phyloP scores from a whole-genome alignment of 257 asterid species.

The Haberlea rhodopensis region DNA sequence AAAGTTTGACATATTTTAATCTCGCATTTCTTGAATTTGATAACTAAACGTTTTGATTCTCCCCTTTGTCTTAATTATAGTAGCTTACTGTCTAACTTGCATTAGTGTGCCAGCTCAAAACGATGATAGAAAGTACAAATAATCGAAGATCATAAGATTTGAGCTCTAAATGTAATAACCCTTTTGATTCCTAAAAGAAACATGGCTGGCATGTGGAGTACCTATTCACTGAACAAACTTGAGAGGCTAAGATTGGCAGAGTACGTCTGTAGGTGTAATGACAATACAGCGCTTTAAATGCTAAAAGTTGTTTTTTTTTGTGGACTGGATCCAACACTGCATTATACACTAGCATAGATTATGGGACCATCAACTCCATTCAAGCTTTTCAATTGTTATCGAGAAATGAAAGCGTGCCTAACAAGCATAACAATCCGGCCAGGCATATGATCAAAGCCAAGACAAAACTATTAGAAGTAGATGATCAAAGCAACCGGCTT shows the following conservation, averaged over 20 bases:
- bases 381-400: not conserved
- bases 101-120: too few relatives aligned
- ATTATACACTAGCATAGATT: constrained; percentile 4
- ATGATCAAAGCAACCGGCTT: not conserved
- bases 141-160: not conserved
- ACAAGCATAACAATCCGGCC: not conserved
- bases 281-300: constrained; percentile 27
- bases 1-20: not conserved
- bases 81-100: not conserved
- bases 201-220: constrained; percentile 26
- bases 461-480: not conserved
- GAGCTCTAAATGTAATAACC: not conserved
- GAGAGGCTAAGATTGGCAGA: constrained; percentile 19
- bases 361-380: constrained; percentile 17
- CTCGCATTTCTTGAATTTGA: not conserved
- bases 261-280: constrained; percentile 18
- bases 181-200: constrained; percentile 14
- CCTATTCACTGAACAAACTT: constrained; percentile 16
- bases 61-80: not conserved
- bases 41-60: too few relatives aligned
- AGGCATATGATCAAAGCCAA: not conserved
- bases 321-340: constrained; percentile 4
- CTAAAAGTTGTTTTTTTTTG: constrained; percentile 37
- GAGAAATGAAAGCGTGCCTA: constrained; percentile 15
- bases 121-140: not conserved